A percentile compares a stretch with the other conserved stretches of the same genome.
These are phyloP conservation scores for Colletotrichum abscissum DNA, from an alignment of 2,329 filamentous ascomycete species.

Conservation along the genomic window DNA sequence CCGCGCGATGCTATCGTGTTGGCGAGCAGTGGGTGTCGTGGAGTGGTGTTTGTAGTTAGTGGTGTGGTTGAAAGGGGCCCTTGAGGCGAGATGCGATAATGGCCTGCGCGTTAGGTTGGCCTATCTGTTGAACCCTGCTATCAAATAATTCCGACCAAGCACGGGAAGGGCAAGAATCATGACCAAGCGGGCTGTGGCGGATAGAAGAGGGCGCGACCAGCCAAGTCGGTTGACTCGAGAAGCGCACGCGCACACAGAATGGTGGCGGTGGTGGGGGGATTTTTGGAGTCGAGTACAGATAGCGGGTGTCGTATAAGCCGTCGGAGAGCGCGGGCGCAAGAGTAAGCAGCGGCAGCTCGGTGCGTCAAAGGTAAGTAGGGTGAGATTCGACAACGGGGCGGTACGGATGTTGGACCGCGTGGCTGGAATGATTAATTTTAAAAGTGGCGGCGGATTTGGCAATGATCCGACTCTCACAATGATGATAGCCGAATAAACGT, in stretches of 20 bases:
- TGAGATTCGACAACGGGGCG: neutral
- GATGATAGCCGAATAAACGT: constrained; percentile 1
- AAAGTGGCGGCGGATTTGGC: constrained; percentile 14
- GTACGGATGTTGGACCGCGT: neutral
- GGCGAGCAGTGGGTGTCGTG: neutral
- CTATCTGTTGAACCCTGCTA: constrained; percentile 21
- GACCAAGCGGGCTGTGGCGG: constrained; percentile 24
- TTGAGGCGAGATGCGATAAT: neutral
- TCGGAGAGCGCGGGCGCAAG: constrained; percentile 11
- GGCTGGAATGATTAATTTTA: constrained; percentile 29
- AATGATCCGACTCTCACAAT: constrained; percentile 7
- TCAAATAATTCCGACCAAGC: constrained; percentile 16
- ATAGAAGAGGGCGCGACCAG: constrained; percentile 4
- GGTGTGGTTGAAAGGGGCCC: neutral
- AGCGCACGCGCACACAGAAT: neutral
- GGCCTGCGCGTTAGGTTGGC: neutral
- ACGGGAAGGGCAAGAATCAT: constrained; percentile 33
- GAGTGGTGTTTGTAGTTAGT: neutral
- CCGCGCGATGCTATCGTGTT: constrained; percentile 17
- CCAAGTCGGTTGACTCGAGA: constrained; percentile 1
- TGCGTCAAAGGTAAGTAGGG: constrained; percentile 6
- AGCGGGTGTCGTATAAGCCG: constrained; percentile 27
- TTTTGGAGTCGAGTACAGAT: neutral
- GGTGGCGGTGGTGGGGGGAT: neutral
- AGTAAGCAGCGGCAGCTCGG: neutral